Evolutionary conservation across 768 basidiomycete genomes (phyloP), one percentile per base, ranked within the genome.

Genomic region (Agrocybe pediades): DNA sequence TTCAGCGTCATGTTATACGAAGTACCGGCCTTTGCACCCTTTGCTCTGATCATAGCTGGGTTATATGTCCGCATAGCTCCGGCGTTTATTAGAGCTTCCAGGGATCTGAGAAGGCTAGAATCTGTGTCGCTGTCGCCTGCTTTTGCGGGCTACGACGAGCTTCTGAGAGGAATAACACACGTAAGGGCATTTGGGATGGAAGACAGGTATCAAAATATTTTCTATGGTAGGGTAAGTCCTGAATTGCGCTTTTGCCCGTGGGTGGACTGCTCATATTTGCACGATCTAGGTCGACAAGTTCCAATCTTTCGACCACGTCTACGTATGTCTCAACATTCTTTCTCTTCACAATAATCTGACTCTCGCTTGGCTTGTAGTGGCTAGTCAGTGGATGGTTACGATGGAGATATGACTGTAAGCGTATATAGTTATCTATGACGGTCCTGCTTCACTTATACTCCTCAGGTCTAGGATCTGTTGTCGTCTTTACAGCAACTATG

Each of bases 121-220:
- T 82, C 83, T 1, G 74, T 86, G 23, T 85, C 84, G 9, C 71
- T 87, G 9, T 88, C 86, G 1, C 88, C 88, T 1, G 81, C 86
- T 0, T 89, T 90, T 62, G 81, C 86, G 5, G 86, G 85, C 0
- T 90, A 86, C 58, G 87, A 88, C 59, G 88, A 89, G 56, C 68
- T 89, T 6, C 68, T 89, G 44, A 74, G 81, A 36, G 88, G 88
- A 2, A 78, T 90, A 36, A 69, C 78, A 17, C 85, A 88, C 63
- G 79, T 88, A 17, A 78, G 88, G 5, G 88, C 87, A 1, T 89
- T 88, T 63, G 85, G 81, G 0, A 85, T 86, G 83, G 87, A 89
- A 60, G 71, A 74, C 44, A 67, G 83, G 53, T 90, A 88, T 62
- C 85, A 87, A 60, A 73, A 86, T 57, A 58, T 70, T 17, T 88